These are phyloP conservation scores for Eimeria mitis DNA, from an alignment of 169 alveolate genomes.

Conservation along the genomic window DNA sequence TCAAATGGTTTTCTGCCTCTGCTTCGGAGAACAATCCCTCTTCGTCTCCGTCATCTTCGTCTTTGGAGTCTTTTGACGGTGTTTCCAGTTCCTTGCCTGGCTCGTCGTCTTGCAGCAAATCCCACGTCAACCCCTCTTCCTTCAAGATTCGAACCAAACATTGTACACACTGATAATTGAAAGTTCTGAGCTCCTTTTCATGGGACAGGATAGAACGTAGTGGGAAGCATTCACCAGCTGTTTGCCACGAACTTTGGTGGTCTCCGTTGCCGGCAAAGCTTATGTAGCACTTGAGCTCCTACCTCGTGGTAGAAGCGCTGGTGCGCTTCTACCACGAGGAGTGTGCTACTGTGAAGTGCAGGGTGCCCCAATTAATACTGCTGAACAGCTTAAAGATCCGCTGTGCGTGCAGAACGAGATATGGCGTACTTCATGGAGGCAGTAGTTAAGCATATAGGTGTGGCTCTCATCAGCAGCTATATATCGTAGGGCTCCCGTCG, in stretches of 20 bases:
- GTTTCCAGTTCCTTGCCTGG: background rate
- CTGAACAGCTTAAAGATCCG: background rate
- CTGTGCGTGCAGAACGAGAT: background rate
- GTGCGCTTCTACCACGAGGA: background rate
- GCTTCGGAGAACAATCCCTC: background rate
- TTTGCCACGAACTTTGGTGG: background rate
- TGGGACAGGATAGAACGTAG: background rate
- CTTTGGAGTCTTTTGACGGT: background rate
- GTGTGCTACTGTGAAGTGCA: background rate
- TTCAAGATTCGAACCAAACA: background rate
- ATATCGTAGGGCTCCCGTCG: background rate
- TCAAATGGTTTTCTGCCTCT: background rate
- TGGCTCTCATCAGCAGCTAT: conserved; percentile 27
- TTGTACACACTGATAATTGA: background rate
- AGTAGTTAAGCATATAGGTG: conserved; percentile 17
- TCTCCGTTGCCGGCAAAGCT: background rate
- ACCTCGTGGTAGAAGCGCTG: too few species aligned
- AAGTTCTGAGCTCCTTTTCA: background rate
- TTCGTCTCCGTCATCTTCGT: background rate
- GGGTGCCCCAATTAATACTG: background rate
- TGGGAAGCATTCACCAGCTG: background rate
- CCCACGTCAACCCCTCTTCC: conserved; percentile 61
- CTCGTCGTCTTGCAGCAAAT: conserved; percentile 24
- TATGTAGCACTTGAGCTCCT: too few species aligned
- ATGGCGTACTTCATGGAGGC: conserved; percentile 24